These are phyloP conservation scores for Aspergillus pseudoviridinutans DNA, from an alignment of 2,329 filamentous ascomycete genomes.

Conservation along the genomic window DNA sequence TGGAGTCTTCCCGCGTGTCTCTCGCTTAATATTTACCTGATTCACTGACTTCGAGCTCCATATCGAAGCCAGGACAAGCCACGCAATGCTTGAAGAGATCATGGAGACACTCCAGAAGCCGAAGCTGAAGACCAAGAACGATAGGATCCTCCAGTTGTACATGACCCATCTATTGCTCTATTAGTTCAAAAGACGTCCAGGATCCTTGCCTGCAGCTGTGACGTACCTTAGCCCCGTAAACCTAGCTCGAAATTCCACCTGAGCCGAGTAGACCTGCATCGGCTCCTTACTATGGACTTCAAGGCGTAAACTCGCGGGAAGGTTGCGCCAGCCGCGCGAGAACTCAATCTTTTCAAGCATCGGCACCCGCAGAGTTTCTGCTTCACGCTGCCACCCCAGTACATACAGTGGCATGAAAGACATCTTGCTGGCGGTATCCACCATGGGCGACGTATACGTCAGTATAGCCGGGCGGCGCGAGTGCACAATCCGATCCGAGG, in stretches of 20 bases:
- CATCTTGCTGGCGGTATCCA: constrained; percentile 59
- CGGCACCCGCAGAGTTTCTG: constrained; percentile 58
- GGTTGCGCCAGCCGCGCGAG: constrained; percentile 46
- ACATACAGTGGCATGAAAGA: constrained; percentile 67
- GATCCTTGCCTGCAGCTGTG: background rate
- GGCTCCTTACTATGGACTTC: constrained; percentile 67
- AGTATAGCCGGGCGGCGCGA: constrained; percentile 74
- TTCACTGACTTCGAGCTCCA: constrained; percentile 23
- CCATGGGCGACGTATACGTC: constrained; percentile 70
- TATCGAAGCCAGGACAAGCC: constrained; percentile 53
- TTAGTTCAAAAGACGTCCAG: constrained; percentile 14
- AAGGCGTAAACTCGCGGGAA: constrained; percentile 54
- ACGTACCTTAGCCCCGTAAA: constrained; percentile 65
- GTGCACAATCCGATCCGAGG: constrained; percentile 50
- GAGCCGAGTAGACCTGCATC: constrained; percentile 72
- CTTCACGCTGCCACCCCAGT: constrained; percentile 61
- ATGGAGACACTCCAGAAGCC: constrained; percentile 77
- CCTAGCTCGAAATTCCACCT: constrained; percentile 66
- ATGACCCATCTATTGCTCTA: constrained; percentile 63
- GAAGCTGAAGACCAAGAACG: constrained; percentile 64
- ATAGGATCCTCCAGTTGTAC: constrained; percentile 73
- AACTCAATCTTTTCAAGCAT: constrained; percentile 76
- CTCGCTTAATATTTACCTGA: constrained; percentile 9
- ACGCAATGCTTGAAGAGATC: constrained; percentile 61
- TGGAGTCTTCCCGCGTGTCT: constrained; percentile 12